Conservation (phyloP, 1,284 basidiomycete genomes). For the Cryptococcus neoformans region DNA sequence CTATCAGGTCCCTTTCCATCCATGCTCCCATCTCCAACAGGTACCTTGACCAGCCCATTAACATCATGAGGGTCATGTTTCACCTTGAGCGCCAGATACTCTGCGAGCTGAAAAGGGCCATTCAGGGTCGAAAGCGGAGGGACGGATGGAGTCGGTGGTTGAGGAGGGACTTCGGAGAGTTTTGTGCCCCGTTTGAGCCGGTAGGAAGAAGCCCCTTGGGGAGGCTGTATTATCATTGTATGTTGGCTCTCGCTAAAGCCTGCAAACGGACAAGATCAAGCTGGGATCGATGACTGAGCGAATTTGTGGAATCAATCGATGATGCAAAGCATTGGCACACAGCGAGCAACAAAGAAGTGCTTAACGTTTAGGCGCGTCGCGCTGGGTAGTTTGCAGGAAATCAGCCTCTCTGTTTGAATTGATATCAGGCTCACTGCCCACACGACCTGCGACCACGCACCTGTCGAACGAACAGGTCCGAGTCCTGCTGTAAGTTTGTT, state of each 20-base stretch:
- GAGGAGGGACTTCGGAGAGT: slow-evolving; percentile 7
- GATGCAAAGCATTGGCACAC: too few relatives aligned
- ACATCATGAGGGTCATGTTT: slow-evolving; percentile 84
- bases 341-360: too few relatives aligned
- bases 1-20: slow-evolving; percentile 51
- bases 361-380: too few relatives aligned
- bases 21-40: slow-evolving; percentile 47
- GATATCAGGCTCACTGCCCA: too few relatives aligned
- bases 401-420: too few relatives aligned
- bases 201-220: background rate
- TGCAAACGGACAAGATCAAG: background rate
- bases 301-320: too few relatives aligned
- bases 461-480: too few relatives aligned
- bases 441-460: too few relatives aligned
- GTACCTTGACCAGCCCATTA: slow-evolving; percentile 71
- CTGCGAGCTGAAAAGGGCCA: slow-evolving; percentile 91
- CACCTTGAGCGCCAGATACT: slow-evolving; percentile 87
- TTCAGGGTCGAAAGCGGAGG: slow-evolving; percentile 55
- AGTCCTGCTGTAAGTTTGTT: too few relatives aligned
- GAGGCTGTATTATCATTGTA: background rate
- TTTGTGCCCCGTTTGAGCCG: slow-evolving; percentile 22
- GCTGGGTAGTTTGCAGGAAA: too few relatives aligned
- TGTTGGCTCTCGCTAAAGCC: background rate
- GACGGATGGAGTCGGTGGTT: slow-evolving; percentile 15
- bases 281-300: too few relatives aligned